A percentile compares a stretch with the other conserved stretches of the same genome.
These are phyloP conservation scores for Auxenochlorella pyrenoidosa DNA, from an alignment of 139 green algal genomes.

Conservation along the genomic window DNA sequence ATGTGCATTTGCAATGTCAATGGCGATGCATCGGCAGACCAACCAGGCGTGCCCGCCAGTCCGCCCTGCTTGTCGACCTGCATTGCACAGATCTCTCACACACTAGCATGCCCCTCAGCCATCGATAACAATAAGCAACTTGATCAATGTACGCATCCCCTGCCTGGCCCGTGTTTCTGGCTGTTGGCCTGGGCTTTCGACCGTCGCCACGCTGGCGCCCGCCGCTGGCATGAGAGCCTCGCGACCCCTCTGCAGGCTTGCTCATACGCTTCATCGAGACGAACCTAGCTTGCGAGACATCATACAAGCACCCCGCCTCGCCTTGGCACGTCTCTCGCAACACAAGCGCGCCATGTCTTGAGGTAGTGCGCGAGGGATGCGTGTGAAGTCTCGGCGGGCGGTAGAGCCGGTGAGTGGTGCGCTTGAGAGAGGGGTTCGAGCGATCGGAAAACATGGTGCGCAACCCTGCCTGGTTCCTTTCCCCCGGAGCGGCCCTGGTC, in stretches of 20 bases:
- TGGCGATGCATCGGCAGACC: no score
- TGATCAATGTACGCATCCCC: no score
- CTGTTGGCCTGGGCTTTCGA: neutral
- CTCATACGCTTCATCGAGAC: neutral
- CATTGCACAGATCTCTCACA: no score
- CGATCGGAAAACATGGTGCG: neutral
- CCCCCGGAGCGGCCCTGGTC: neutral
- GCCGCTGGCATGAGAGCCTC: neutral
- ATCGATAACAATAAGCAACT: no score
- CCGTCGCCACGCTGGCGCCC: neutral
- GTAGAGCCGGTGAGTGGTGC: slow-evolving; percentile 29
- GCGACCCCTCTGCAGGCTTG: neutral
- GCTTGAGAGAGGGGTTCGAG: no score
- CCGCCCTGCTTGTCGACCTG: no score
- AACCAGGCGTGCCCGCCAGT: no score
- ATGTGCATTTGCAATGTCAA: no score
- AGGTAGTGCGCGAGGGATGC: neutral
- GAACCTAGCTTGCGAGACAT: neutral
- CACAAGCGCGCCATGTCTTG: neutral
- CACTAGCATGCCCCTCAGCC: no score
- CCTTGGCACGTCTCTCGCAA: neutral
- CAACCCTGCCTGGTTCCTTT: no score
- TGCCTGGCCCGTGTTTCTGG: no score
- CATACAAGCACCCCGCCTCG: no score
- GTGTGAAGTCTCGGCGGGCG: slow-evolving; percentile 15